Base-by-base conservation (phyloP, 108 stramenopile species). In the Skeletonema costatum region DNA sequence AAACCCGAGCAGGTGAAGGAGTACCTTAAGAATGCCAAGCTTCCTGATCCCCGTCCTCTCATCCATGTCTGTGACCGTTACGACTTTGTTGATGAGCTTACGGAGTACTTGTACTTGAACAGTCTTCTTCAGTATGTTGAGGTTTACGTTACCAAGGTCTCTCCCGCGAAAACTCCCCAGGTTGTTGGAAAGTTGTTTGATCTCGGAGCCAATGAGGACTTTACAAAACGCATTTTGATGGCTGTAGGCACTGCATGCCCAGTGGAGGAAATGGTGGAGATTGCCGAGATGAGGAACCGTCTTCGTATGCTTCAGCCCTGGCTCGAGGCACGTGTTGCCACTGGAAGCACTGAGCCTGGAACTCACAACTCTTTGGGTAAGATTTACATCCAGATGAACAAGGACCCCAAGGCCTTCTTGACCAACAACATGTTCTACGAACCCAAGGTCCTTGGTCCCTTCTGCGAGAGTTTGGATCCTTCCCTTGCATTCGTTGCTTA, bases 341-440 rank as follows among this genome's bases (percentile, higher is more conserved):
- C 98, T 71, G 99, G 99, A 74, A 98, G 98, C 85, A 98, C 97
- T 6, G 98, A 99, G 84, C 92, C 97, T 60, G 98, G 97, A 62
- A 98, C 98, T 14, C 99, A 99, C 96, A 99, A 99, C 71, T 98
- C 99, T 50, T 92, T 99, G 33, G 99, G 99, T 76, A 99, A 99
- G 98, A 99, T 99, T 87, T 99, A 99, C 93, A 96, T 99, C 56
- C 98, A 98, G 31, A 87, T 99, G 70, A 99, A 99, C 88, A 92
- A 95, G 68, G 99, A 99, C 74, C 98, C 99, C 11, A 93, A 97
- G 84, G 88, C 95, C 16, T 99, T 98, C 88, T 86, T 99, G 76
- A 74, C 92, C 32, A 99, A 99, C 94, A 99, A 99, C 90, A 99
- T 99, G 97, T 99, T 99, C 78, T 99, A 99, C 89, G 98, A 99